Conservation (phyloP, 2,329 filamentous ascomycete genomes). For the Alternaria ventricosa region DNA sequence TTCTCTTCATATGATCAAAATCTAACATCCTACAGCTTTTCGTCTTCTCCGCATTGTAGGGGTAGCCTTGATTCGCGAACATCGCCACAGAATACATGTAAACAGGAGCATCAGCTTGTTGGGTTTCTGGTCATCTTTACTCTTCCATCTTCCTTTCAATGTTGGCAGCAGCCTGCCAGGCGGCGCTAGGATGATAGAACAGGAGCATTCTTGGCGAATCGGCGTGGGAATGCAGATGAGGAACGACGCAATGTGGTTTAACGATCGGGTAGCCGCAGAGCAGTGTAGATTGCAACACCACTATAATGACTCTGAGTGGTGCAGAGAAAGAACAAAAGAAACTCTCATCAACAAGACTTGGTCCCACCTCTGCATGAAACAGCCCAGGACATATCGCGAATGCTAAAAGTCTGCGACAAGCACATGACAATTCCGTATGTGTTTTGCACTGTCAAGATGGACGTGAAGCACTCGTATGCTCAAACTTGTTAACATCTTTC, state of each 20-base stretch:
- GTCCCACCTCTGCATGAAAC: neutral
- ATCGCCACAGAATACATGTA: slow-evolving; percentile 31
- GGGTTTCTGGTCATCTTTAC: slow-evolving; percentile 37
- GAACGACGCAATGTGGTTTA: slow-evolving; percentile 37
- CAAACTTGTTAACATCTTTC: neutral
- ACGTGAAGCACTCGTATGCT: neutral
- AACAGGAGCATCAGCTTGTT: slow-evolving; percentile 37
- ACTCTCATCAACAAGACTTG: slow-evolving; percentile 10
- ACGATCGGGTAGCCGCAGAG: slow-evolving; percentile 28
- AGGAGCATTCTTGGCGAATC: slow-evolving; percentile 29
- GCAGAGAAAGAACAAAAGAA: slow-evolving; percentile 39
- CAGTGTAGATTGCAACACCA: slow-evolving; percentile 42
- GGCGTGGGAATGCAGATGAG: slow-evolving; percentile 32
- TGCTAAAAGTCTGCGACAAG: neutral
- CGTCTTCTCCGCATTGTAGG: slow-evolving; percentile 62
- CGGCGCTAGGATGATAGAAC: slow-evolving; percentile 42
- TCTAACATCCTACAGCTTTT: slow-evolving; percentile 55
- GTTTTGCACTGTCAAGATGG: neutral
- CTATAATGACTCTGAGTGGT: slow-evolving; percentile 42
- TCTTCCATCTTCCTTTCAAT: slow-evolving; percentile 37
- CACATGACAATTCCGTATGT: neutral
- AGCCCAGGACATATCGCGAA: neutral
- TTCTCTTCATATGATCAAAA: neutral
- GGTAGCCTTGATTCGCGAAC: slow-evolving; percentile 27
- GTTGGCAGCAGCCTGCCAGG: slow-evolving; percentile 33